Evolutionary conservation across 2,329 filamentous ascomycete genomes (phyloP), one percentile per base, ranked within the genome.

Genomic region (Claviceps lovelessii): DNA sequence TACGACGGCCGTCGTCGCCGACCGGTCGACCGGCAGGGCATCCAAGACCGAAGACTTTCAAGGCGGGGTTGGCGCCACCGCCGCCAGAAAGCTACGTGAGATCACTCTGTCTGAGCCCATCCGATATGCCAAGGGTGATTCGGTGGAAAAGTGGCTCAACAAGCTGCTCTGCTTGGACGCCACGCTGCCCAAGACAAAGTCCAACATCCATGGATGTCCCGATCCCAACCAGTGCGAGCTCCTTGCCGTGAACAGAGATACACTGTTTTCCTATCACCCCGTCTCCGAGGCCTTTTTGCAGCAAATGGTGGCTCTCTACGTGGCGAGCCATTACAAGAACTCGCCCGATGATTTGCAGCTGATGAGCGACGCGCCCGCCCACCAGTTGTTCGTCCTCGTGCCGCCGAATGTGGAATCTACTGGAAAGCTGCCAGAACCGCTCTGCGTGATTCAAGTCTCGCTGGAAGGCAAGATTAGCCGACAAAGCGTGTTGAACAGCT

Each of bases 271-370:
- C 13, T 98, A 94, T 75, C 93, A 98, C 64, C 89, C 90, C 3
- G 89, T 97, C 23, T 94, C 93, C 2, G 93, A 98, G 68, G 93
- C 90, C 65, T 97, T 98, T 72, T 73, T 98, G 54, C 93, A 98
- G 68, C 90, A 95, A 63, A 96, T 98, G 89, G 91, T 98, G 71
- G 90, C 90, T 0, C 79, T 98, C 2, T 98, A 97, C 63, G 94
- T 98, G 33, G 90, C 93, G 33, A 95, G 89, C 53, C 90, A 95
- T 70, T 96, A 98, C 76, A 97, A 97, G 71, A 98, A 98, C 71
- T 89, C 90, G 0, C 93, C 93, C 0, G 95, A 98, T 63, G 93
- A 98, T 64, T 78, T 98, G n/a, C 93, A 97, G 68, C 80, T 98
- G 55, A 95, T 98, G 89, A 95, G 89, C 58, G 93, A 98, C 70